phyloP scores from a whole-genome alignment of 169 alveolate genomes.

The Theileria equi region DNA sequence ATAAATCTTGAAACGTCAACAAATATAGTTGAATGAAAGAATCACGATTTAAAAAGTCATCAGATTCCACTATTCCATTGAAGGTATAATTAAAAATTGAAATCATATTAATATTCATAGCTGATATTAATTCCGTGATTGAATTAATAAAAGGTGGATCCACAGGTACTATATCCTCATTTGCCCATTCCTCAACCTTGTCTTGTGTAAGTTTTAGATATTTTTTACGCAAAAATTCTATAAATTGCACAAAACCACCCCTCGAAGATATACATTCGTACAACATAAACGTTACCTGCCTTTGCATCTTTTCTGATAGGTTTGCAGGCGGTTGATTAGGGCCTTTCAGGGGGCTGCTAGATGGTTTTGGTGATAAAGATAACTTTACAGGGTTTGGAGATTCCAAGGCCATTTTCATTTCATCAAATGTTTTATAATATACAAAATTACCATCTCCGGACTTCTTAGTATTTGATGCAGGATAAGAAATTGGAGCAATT shows the following conservation, averaged over 20 bases:
- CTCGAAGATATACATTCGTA: conserved; percentile 18
- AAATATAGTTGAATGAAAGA: conserved; percentile 43
- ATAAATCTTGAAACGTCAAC: conserved; percentile 18
- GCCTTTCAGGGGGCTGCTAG: conserved; percentile 30
- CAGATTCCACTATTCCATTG: conserved; percentile 10
- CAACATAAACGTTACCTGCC: conserved; percentile 48
- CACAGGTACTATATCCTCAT: conserved; percentile 13
- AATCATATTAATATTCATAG: conserved; percentile 28
- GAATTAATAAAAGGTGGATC: conserved; percentile 6
- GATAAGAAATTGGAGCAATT: not conserved
- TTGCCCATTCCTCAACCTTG: conserved; percentile 35
- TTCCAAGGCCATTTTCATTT: conserved; percentile 7
- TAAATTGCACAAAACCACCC: conserved; percentile 34
- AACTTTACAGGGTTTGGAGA: conserved; percentile 2
- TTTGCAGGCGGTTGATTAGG: conserved; percentile 12
- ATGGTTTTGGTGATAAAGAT: not conserved
- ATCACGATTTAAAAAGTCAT: conserved; percentile 18
- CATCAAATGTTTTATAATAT: conserved; percentile 18
- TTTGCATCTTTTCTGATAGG: conserved; percentile 28
- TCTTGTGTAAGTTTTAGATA: conserved; percentile 23
- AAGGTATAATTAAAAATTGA: conserved; percentile 3
- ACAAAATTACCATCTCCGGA: conserved; percentile 12
- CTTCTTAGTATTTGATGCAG: not conserved
- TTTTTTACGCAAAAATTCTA: conserved; percentile 38
- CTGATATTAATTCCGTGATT: conserved; percentile 16